Conservation (phyloP, 495 filamentous ascomycete genomes). For the Lindgomyces ingoldianus region DNA sequence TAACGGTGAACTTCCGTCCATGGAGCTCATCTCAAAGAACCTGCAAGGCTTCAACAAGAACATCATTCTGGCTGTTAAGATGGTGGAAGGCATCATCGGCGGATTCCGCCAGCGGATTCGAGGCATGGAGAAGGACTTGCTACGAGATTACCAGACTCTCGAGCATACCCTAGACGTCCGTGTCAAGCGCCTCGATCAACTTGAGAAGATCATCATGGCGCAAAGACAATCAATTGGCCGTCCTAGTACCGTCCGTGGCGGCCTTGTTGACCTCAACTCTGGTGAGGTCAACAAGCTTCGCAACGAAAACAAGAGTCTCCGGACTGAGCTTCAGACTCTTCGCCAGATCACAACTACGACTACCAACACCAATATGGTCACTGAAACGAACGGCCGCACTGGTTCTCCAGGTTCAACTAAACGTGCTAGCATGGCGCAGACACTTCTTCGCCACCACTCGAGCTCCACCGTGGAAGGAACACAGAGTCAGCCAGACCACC, state of each 20-base stretch:
- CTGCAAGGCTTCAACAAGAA: constrained; percentile 87
- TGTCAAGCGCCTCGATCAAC: constrained; percentile 80
- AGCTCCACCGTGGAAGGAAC: constrained; percentile 48
- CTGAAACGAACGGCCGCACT: constrained; percentile 33
- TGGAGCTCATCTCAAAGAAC: constrained; percentile 74
- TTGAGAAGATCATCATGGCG: constrained; percentile 67
- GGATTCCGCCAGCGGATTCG: constrained; percentile 79
- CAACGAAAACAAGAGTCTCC: constrained; percentile 77
- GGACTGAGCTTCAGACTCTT: constrained; percentile 77
- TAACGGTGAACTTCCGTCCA: constrained; percentile 77
- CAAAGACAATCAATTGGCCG: constrained; percentile 35
- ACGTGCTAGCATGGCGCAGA: constrained; percentile 44
- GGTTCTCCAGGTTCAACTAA: constrained; percentile 25
- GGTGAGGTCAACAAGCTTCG: constrained; percentile 70
- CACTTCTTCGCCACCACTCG: constrained; percentile 56
- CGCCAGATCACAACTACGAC: constrained; percentile 45
- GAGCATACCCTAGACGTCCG: constrained; percentile 78
- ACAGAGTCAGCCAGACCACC: constrained; percentile 26
- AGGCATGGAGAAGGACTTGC: constrained; percentile 80
- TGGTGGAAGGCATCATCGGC: constrained; percentile 77
- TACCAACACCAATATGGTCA: constrained; percentile 20
- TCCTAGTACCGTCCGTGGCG: constrained; percentile 31
- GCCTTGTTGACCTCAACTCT: constrained; percentile 43
- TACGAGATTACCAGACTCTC: constrained; percentile 84
- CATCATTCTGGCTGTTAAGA: constrained; percentile 81